Conservation (phyloP, 495 filamentous ascomycete genomes). For the Entonaema liquescens region DNA sequence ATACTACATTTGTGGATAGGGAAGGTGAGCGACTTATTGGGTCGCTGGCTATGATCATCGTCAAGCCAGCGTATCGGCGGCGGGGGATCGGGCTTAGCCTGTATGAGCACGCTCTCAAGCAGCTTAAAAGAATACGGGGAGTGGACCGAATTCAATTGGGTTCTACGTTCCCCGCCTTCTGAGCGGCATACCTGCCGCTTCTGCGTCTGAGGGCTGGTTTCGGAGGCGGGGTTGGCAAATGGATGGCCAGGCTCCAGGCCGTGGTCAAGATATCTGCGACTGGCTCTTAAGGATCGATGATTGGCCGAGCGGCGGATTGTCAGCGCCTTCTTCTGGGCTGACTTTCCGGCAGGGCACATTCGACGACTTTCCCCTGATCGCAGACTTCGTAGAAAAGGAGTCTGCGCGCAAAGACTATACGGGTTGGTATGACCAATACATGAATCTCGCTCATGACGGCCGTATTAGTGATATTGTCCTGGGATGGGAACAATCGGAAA, state of each 20-base stretch:
- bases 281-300: constrained; percentile 63
- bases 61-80: constrained; percentile 60
- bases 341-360: constrained; percentile 60
- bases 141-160: constrained; percentile 66
- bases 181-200: constrained; percentile 62
- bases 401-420: constrained; percentile 53
- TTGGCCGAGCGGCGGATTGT: constrained; percentile 54
- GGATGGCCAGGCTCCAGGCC: constrained; percentile 52
- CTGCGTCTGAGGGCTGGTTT: constrained; percentile 64
- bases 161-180: constrained; percentile 67
- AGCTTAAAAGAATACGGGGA: constrained; percentile 62
- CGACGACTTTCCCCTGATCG: constrained; percentile 60
- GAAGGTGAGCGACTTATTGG: constrained; percentile 64
- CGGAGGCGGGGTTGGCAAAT: constrained; percentile 65
- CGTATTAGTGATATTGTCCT: constrained; percentile 60
- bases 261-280: constrained; percentile 63
- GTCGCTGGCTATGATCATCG: constrained; percentile 66
- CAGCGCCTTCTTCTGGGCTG: constrained; percentile 45
- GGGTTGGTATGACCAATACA: constrained; percentile 66
- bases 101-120: constrained; percentile 61
- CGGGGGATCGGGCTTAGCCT: constrained; percentile 66
- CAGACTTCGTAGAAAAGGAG: constrained; percentile 62
- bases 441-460: constrained; percentile 55
- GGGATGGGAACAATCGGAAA: constrained; percentile 52
- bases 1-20: constrained; percentile 63